Evolutionary conservation across 768 basidiomycete genomes (phyloP).

Genomic region (Mrakia hoshinonis): DNA sequence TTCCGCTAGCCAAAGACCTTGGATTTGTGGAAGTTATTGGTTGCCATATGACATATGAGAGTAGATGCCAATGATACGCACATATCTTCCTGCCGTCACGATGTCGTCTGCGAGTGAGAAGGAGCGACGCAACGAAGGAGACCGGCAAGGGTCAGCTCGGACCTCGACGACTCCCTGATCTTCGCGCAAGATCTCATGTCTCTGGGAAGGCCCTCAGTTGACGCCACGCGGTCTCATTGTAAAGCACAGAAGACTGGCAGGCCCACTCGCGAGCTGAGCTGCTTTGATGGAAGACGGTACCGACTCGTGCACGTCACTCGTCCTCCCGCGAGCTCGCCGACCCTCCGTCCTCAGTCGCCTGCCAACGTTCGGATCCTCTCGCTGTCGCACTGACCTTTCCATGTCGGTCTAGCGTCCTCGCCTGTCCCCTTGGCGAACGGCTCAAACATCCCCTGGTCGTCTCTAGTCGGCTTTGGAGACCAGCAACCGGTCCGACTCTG

Average conservation of each 20-base stretch:
- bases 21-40: too few relatives aligned
- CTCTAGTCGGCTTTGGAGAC: not conserved
- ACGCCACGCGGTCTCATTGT: too few relatives aligned
- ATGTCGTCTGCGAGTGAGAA: not conserved
- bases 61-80: not conserved
- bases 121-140: not conserved
- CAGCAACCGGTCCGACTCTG: not conserved
- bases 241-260: too few relatives aligned
- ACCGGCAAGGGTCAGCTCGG: conserved; percentile 10
- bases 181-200: too few relatives aligned
- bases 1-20: too few relatives aligned
- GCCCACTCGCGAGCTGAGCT: too few relatives aligned
- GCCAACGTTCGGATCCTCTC: not conserved
- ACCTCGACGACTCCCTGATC: not conserved
- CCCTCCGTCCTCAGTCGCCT: too few relatives aligned
- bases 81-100: conserved; percentile 6
- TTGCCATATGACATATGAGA: too few relatives aligned
- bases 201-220: too few relatives aligned
- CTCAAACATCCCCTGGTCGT: not conserved
- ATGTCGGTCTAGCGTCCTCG: not conserved
- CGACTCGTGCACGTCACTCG: not conserved
- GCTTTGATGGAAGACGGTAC: too few relatives aligned
- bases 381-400: not conserved
- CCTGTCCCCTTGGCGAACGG: conserved; percentile 4
- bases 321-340: not conserved